Evolutionary conservation across 164 flowering plant species (phyloP), one percentile per base, ranked within the genome.

Genomic region (Magnolia kwangsiensis): DNA sequence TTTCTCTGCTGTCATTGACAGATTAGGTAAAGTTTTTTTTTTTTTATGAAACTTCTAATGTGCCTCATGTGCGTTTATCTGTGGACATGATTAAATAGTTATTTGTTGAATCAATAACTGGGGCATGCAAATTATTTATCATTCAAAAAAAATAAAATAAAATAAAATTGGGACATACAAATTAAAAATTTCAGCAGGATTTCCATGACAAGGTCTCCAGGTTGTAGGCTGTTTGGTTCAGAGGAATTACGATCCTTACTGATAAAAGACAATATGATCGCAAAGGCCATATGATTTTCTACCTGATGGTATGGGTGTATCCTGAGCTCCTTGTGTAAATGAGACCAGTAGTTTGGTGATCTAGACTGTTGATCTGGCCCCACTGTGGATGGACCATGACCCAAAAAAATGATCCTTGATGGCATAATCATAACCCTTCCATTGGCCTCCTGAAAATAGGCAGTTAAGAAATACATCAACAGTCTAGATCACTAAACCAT

Each of bases 1-100:
- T 67, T 95, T 95, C 81, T 93, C 98, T 81, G 98, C 99, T 78
- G 92, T 95, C 75, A 93, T 95, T 78, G 93, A 93, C 72, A 92
- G 99, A 71, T 78, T 95, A 81, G 99, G 98, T 95, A 88, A 24
- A 21, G 14, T 63, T 8, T 67, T 51, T 37, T 13, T 23, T 58
- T 7, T 72, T 27, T 65, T 2, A 50, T 65, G 58, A 18, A 74
- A 65, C 13, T 45, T 6, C 21, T 65, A 49, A 19, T 49, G 9
- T 37, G 4, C 23, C 29, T 73, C 51, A 16, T 27, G 24, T 8
- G 37, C 50, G 13, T 73, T 8, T 70, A 8, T 49, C 23, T 73
- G 6, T 20, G n/a, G 50, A 31, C 50, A 68, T 37, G 19, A n/a
- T 64, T n/a, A 64, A 64, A 20, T 64, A 21, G 19, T 4, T 3